Base-by-base conservation (phyloP, 2,329 filamentous ascomycete species). In the Fusarium sp. region DNA sequence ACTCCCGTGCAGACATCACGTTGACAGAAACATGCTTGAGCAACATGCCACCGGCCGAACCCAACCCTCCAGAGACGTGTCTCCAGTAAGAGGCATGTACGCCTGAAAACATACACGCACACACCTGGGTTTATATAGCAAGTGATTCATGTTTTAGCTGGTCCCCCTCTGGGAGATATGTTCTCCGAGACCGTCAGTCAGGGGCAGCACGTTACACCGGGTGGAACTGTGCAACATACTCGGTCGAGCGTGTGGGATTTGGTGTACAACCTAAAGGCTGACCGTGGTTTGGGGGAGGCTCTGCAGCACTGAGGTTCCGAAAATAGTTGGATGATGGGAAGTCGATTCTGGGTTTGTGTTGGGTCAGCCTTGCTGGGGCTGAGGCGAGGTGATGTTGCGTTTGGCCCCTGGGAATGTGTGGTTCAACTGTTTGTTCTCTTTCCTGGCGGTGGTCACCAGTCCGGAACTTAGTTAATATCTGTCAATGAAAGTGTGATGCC, bases 21-120 rank as follows among this genome's bases (percentile, higher is more conserved):
- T 85, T 87, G 75, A 81, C 82, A 84, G 82, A 62, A 76, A 77
- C 15, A 85, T 84, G 81, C 78, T 81, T 8, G 78, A 82, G 65
- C 74, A 80, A 14, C 77, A 85, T 71, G 83, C 85, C 40, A 80
- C 85, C 64, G 79, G 84, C 43, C 78, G 82, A 62, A 83, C 44
- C 41, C 40, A 44, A 35, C 40, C 14, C 3, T 4, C 27, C 27
- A 30, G 10, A 30, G 84, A 19, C 82, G 80, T 62, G 82, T 84
- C 23, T 84, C 81, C 9, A 80, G 82, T 73, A 80, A 80, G 1
- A 33, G 14, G 30, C 30, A 33, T 15, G 30, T 15, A 33, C 30
- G 6, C 30, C 30, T 33, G 30, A 30, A 30, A 30, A 30, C 27
- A 30, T 30, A 13, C 10, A 30, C 27, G 15, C 17, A 35, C 15